These are phyloP conservation scores for Bothriochloa decipiens DNA, from an alignment of 176 grass and related monocot species.

Conservation along the genomic window DNA sequence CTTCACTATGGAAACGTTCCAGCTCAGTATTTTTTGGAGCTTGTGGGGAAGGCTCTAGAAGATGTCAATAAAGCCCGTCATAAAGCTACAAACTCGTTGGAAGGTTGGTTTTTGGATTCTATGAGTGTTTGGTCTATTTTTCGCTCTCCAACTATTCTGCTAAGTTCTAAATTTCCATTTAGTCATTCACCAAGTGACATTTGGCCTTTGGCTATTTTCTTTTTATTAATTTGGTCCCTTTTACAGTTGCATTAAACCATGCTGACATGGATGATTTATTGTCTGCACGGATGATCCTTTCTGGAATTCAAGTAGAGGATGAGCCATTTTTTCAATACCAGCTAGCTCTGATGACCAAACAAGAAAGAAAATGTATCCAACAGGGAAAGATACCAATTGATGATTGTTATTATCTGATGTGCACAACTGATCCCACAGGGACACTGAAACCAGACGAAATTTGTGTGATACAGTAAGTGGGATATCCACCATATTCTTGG, in stretches of 20 bases:
- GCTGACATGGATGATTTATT: slow-evolving; percentile 63
- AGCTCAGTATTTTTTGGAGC: slow-evolving; percentile 62
- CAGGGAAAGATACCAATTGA: slow-evolving; percentile 51
- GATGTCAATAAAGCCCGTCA: slow-evolving; percentile 28
- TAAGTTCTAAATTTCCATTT: not conserved
- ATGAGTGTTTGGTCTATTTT: not conserved
- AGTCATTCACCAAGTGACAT: not conserved
- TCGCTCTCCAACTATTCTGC: not conserved
- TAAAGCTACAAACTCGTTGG: slow-evolving; percentile 38
- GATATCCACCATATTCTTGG: not conserved
- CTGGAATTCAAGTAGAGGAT: slow-evolving; percentile 50
- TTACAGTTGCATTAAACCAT: slow-evolving; percentile 58
- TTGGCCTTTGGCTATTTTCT: not conserved
- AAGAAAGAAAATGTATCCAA: slow-evolving; percentile 53
- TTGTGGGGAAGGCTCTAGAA: slow-evolving; percentile 54
- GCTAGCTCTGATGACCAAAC: slow-evolving; percentile 38
- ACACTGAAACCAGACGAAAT: slow-evolving; percentile 58
- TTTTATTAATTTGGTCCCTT: not conserved
- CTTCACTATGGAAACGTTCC: slow-evolving; percentile 61
- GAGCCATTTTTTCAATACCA: slow-evolving; percentile 54
- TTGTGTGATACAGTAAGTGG: slow-evolving; percentile 65
- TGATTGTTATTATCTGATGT: slow-evolving; percentile 70
- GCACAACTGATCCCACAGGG: slow-evolving; percentile 59
- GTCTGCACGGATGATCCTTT: slow-evolving; percentile 53
- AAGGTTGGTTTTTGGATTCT: slow-evolving; percentile 38